phyloP scores from a whole-genome alignment of 129 eudicot genomes.

The Chrysanthemum lavandulifolium region DNA sequence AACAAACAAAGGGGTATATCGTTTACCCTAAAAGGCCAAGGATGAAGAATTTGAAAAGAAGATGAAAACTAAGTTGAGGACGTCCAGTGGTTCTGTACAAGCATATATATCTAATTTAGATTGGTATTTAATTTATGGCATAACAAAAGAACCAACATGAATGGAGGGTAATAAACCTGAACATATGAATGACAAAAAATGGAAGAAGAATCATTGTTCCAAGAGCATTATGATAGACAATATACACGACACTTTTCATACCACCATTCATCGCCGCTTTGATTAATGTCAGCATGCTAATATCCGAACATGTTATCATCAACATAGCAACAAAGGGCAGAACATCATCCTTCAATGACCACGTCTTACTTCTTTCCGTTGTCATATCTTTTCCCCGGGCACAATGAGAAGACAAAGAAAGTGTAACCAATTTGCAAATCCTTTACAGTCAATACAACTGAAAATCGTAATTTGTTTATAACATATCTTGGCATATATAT shows the following conservation, averaged over 20 bases:
- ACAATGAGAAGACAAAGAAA: neutral
- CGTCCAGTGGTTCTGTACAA: slow-evolving; percentile 23
- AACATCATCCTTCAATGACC: slow-evolving; percentile 16
- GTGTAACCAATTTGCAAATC: neutral
- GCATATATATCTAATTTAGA: neutral
- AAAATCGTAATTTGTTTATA: no score
- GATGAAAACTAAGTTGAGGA: slow-evolving; percentile 27
- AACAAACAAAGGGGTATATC: neutral
- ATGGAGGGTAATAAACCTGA: slow-evolving; percentile 27
- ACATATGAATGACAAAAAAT: slow-evolving; percentile 24
- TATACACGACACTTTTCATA: slow-evolving; percentile 33
- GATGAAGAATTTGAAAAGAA: slow-evolving; percentile 27
- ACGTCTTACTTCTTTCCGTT: neutral
- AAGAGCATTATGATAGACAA: slow-evolving; percentile 42
- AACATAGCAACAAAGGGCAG: slow-evolving; percentile 28
- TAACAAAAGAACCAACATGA: neutral
- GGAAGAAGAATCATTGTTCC: slow-evolving; percentile 45
- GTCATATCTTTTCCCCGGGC: neutral
- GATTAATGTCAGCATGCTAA: slow-evolving; percentile 19
- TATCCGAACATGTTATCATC: slow-evolving; percentile 19
- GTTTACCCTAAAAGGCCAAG: slow-evolving; percentile 40
- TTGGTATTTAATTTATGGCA: neutral
- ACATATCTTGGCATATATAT: no score
- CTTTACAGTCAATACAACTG: no score
- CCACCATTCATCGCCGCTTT: slow-evolving; percentile 40